These are phyloP conservation scores for Blastocystis hominis DNA, from an alignment of 352 stramenopile genomes.

Conservation along the genomic window DNA sequence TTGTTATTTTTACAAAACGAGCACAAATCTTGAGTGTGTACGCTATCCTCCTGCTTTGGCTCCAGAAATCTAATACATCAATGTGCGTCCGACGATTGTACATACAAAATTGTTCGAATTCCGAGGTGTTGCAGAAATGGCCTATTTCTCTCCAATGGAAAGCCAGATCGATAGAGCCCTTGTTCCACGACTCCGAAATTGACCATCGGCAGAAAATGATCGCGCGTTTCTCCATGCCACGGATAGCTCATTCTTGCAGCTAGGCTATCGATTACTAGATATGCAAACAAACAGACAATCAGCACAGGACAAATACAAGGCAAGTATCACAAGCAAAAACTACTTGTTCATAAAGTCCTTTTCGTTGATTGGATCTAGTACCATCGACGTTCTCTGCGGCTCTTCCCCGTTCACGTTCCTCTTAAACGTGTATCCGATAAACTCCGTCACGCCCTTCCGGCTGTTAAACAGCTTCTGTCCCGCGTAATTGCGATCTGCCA, in stretches of 20 bases:
- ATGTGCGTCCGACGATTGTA: neutral
- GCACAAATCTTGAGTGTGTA: neutral
- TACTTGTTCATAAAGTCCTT: neutral
- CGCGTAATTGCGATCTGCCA: neutral
- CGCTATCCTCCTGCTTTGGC: neutral
- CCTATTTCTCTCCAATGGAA: neutral
- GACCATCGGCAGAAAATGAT: neutral
- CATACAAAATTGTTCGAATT: neutral
- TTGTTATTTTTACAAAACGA: neutral
- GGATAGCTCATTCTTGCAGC: neutral
- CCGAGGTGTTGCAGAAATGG: neutral
- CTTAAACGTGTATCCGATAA: slow-evolving; percentile 81
- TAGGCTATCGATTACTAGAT: neutral
- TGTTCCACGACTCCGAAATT: neutral
- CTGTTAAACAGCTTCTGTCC: slow-evolving; percentile 40
- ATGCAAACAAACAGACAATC: neutral
- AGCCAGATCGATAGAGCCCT: neutral
- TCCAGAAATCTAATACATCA: neutral
- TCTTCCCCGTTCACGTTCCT: slow-evolving; percentile 63
- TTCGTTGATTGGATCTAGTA: neutral
- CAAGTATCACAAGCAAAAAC: neutral
- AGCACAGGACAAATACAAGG: neutral
- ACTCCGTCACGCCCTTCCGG: slow-evolving; percentile 63
- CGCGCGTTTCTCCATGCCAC: neutral
- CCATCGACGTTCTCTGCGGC: neutral